Evolutionary conservation across 371 early-diverging fungal species (phyloP).

Genomic region (Zychaea mexicana): DNA sequence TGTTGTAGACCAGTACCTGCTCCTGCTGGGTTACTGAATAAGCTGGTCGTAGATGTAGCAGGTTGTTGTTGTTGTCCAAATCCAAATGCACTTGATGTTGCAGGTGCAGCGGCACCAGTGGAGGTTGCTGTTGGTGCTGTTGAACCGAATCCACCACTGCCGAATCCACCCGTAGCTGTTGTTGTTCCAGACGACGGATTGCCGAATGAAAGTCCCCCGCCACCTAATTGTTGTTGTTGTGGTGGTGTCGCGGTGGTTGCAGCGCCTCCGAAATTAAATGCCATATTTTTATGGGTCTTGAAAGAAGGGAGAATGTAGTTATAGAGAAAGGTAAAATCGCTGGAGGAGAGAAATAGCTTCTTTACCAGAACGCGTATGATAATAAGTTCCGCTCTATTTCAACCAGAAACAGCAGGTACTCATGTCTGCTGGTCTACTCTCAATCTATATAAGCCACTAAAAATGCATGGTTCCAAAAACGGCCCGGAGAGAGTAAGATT

Average conservation of each 20-base stretch:
- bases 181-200: neutral
- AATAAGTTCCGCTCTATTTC: too few species aligned
- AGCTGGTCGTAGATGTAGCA: conserved; percentile 1
- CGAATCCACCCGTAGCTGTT: neutral
- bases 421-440: too few species aligned
- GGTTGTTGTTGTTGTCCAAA: conserved; percentile 12
- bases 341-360: too few species aligned
- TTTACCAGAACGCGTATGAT: too few species aligned
- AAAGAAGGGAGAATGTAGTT: too few species aligned
- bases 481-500: too few species aligned
- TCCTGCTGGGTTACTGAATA: conserved; percentile 18
- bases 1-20: too few species aligned
- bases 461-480: neutral
- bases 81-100: conserved; percentile 13
- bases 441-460: neutral
- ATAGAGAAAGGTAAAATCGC: too few species aligned
- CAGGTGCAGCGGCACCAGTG: conserved; percentile 12
- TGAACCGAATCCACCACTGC: conserved; percentile 22
- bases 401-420: too few species aligned
- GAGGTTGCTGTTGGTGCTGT: conserved; percentile 20
- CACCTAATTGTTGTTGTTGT: neutral
- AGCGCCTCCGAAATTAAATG: conserved; percentile 6
- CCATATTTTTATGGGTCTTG: neutral
- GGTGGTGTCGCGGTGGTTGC: neutral
- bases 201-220: neutral